Conservation (phyloP, 148 eudicot genomes). For the Heliosperma pusillum region DNA sequence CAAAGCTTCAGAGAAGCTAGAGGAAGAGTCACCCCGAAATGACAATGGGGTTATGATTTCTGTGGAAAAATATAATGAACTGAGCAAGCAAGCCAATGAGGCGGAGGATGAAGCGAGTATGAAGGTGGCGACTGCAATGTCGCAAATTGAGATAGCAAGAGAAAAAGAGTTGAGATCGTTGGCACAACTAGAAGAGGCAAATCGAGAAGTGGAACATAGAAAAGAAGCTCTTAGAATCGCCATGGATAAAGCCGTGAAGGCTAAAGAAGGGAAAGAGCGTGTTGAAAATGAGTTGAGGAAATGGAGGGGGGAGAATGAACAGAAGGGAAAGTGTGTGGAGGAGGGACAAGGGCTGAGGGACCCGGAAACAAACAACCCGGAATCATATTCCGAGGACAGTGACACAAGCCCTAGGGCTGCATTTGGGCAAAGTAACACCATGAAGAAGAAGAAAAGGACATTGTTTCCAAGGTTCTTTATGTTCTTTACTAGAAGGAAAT, state of each 20-base stretch:
- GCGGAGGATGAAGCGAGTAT: conserved; percentile 75
- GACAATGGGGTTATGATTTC: conserved; percentile 44
- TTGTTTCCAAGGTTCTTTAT: conserved; percentile 35
- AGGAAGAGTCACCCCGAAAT: conserved; percentile 14
- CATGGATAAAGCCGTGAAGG: conserved; percentile 58
- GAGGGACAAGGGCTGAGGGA: conserved; percentile 29
- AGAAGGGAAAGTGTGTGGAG: conserved; percentile 44
- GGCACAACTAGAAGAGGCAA: conserved; percentile 54
- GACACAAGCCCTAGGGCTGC: conserved; percentile 22
- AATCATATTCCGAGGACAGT: conserved; percentile 1
- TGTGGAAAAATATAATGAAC: conserved; percentile 76
- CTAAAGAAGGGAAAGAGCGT: conserved; percentile 70
- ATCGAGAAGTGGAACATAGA: conserved; percentile 40
- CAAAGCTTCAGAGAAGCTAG: conserved; percentile 71
- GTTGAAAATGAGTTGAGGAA: conserved; percentile 77
- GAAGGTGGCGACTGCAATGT: conserved; percentile 59
- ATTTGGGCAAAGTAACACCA: conserved; percentile 16
- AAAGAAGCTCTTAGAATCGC: conserved; percentile 62
- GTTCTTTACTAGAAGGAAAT: conserved; percentile 33
- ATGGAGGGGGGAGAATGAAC: conserved; percentile 77
- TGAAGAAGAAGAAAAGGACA: conserved; percentile 33
- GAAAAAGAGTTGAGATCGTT: conserved; percentile 53
- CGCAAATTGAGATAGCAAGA: conserved; percentile 64
- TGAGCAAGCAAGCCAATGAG: conserved; percentile 75
- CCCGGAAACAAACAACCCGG: background rate